A percentile compares a stretch with the other conserved stretches of the same genome.
phyloP scores from a whole-genome alignment of 257 asterid species.

The Anisodus acutangulus region DNA sequence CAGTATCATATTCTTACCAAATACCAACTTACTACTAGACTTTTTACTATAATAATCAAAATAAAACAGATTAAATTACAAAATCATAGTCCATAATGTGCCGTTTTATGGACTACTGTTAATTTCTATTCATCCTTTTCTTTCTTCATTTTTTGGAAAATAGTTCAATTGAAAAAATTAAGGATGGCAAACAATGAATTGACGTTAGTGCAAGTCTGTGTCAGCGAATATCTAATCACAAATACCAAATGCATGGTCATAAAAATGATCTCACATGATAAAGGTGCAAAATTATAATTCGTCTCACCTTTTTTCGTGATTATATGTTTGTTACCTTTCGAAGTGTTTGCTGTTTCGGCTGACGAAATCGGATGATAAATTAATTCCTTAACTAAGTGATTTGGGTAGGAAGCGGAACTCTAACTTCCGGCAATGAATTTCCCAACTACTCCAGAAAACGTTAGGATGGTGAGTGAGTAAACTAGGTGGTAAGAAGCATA shows the following conservation, averaged over 20 bases:
- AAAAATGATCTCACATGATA: neutral
- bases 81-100: neutral
- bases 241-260: neutral
- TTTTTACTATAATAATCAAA: neutral
- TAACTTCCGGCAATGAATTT: no score
- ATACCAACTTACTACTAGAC: neutral
- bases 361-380: no score
- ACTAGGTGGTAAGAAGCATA: no score
- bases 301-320: neutral
- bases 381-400: no score
- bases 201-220: neutral
- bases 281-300: no score
- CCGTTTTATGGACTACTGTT: neutral
- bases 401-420: no score
- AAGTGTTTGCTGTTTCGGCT: no score
- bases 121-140: neutral
- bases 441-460: no score
- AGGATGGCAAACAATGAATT: neutral
- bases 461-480: no score
- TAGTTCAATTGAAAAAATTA: neutral
- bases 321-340: no score
- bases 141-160: neutral
- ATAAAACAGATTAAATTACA: neutral
- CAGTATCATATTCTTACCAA: neutral
- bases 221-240: neutral